A percentile compares a stretch with the other conserved stretches of the same genome.
These are phyloP conservation scores for Bipolaris sorokiniana DNA, from an alignment of 2,329 filamentous ascomycete genomes.

Conservation along the genomic window DNA sequence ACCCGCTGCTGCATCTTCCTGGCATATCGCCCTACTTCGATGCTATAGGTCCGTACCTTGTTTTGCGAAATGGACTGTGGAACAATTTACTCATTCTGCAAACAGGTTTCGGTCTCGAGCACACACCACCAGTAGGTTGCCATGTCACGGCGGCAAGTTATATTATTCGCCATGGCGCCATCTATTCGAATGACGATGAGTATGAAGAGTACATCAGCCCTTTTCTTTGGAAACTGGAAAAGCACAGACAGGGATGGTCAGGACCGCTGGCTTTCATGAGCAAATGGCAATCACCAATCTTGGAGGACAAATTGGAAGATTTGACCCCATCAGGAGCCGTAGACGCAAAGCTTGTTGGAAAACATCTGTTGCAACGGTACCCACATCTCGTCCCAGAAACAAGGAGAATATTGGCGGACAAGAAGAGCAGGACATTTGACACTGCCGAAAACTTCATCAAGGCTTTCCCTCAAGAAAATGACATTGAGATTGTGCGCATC, in stretches of 20 bases:
- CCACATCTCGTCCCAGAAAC: conserved; percentile 56
- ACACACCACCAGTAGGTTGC: conserved; percentile 56
- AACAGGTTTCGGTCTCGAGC: conserved; percentile 50
- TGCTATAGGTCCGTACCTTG: conserved; percentile 43
- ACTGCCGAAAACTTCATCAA: conserved; percentile 41
- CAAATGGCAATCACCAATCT: conserved; percentile 63
- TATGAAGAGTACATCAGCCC: conserved; percentile 59
- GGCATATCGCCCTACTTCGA: conserved; percentile 60
- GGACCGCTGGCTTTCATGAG: conserved; percentile 62
- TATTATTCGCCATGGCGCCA: conserved; percentile 57
- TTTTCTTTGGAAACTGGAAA: conserved; percentile 62
- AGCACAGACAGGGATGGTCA: conserved; percentile 60
- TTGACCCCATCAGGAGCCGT: conserved; percentile 48
- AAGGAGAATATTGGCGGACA: conserved; percentile 40
- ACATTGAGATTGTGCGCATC: conserved; percentile 44
- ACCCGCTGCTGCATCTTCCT: conserved; percentile 57
- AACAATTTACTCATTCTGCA: background rate
- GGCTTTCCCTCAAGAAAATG: conserved; percentile 36
- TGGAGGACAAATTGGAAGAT: conserved; percentile 56
- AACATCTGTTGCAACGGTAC: conserved; percentile 63
- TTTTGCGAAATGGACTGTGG: background rate
- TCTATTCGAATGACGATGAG: conserved; percentile 59
- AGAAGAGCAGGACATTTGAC: conserved; percentile 46
- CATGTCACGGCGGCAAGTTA: conserved; percentile 57
- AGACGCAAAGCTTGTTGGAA: conserved; percentile 64